Conservation (phyloP, 371 early-diverging fungal genomes). For the Syncephalastrum contaminatum region DNA sequence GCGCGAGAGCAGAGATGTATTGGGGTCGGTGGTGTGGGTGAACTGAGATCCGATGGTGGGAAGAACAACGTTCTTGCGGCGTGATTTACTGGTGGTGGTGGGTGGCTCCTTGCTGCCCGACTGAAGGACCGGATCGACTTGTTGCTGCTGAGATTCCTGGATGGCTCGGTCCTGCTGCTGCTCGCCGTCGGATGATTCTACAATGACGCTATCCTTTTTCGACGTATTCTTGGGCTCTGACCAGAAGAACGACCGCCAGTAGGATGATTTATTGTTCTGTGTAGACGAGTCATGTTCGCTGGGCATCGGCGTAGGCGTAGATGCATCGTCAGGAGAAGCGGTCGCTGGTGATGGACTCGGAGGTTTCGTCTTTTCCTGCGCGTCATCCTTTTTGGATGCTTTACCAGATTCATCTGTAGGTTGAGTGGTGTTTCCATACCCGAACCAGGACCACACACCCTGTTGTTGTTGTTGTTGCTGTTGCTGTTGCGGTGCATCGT, state of each 20-base stretch:
- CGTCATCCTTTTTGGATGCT: no score
- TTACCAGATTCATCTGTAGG: no score
- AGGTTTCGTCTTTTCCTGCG: no score
- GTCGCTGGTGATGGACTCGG: no score
- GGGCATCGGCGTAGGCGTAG: no score
- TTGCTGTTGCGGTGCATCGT: not conserved
- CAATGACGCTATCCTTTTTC: constrained; percentile 5
- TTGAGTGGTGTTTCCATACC: constrained; percentile 1
- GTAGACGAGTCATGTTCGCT: no score
- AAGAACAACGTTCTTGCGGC: constrained; percentile 15
- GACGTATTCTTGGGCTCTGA: not conserved
- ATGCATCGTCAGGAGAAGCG: no score
- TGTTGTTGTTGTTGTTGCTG: not conserved
- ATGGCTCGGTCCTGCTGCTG: constrained; percentile 1
- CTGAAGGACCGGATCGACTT: not conserved
- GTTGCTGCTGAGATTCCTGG: constrained; percentile 1
- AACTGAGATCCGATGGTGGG: constrained; percentile 16
- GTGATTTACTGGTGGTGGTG: not conserved
- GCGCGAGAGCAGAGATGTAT: constrained; percentile 12
- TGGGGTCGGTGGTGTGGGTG: not conserved
- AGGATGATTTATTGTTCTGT: not conserved
- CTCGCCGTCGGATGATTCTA: not conserved
- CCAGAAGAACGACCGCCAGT: constrained; percentile 20
- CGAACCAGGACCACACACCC: constrained; percentile 19
- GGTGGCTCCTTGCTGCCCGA: constrained; percentile 1